Evolutionary conservation across 495 filamentous ascomycete genomes (phyloP).

Genomic region (Hypoxylon rickii): DNA sequence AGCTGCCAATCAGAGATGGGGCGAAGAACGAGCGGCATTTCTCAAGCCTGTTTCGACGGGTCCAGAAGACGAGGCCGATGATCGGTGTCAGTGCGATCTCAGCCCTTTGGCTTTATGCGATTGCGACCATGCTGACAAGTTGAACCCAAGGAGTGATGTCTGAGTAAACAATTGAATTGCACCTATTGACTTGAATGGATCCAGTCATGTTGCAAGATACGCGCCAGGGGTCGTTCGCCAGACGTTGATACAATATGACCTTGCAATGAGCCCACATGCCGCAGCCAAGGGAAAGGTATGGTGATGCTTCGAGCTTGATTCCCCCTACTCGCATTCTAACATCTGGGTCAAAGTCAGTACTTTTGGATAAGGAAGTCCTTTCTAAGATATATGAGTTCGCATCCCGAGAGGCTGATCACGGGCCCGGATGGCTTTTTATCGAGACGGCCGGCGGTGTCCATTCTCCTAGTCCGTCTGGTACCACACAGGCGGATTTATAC

Average conservation of each 20-base stretch:
- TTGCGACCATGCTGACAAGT: conserved; percentile 5
- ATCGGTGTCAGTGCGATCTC: conserved; percentile 51
- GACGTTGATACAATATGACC: conserved; percentile 70
- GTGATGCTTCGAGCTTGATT: background rate
- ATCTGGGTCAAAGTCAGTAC: conserved; percentile 37
- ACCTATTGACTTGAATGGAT: conserved; percentile 7
- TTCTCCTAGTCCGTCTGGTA: conserved; percentile 74
- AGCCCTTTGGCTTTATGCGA: background rate
- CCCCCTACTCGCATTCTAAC: conserved; percentile 2
- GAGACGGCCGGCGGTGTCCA: conserved; percentile 81
- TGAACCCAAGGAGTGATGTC: conserved; percentile 3
- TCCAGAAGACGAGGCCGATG: conserved; percentile 66
- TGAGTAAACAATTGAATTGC: background rate
- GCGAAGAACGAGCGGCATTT: conserved; percentile 59
- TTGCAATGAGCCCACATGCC: conserved; percentile 75
- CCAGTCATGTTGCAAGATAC: conserved; percentile 62
- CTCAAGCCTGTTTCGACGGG: conserved; percentile 81
- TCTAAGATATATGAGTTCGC: conserved; percentile 50
- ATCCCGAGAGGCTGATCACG: conserved; percentile 48
- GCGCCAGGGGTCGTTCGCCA: conserved; percentile 48
- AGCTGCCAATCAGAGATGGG: conserved; percentile 49
- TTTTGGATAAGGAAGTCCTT: conserved; percentile 53
- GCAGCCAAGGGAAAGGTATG: conserved; percentile 55
- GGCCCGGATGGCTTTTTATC: conserved; percentile 57
- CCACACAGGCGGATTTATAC: conserved; percentile 75